A percentile compares a stretch with the other conserved stretches of the same genome.
These are phyloP conservation scores for Telopea speciosissima DNA, from an alignment of 177 flowering plant genomes.

Conservation along the genomic window DNA sequence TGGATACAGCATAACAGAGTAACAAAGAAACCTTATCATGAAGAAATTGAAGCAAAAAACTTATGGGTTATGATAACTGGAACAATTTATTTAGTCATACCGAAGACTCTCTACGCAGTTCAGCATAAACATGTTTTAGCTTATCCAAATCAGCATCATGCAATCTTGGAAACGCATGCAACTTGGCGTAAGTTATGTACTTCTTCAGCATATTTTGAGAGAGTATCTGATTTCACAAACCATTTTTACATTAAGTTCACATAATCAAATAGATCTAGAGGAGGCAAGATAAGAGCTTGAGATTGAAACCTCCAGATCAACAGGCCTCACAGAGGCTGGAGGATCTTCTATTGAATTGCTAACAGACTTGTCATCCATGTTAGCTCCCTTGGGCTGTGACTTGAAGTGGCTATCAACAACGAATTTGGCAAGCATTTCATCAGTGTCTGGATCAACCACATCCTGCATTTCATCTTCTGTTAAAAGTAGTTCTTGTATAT, in stretches of 20 bases:
- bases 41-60: neutral
- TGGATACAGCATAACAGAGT: constrained; percentile 22
- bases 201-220: constrained; percentile 91
- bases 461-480: constrained; percentile 50
- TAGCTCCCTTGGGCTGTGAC: constrained; percentile 74
- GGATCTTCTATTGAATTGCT: constrained; percentile 41
- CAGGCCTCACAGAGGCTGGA: constrained; percentile 26
- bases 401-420: constrained; percentile 94
- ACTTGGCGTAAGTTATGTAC: constrained; percentile 88
- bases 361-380: constrained; percentile 39
- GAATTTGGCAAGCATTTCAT: constrained; percentile 92
- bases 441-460: constrained; percentile 77
- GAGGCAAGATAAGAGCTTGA: constrained; percentile 3
- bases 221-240: constrained; percentile 49
- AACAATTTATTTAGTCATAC: constrained; percentile 31
- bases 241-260: neutral
- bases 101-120: constrained; percentile 91
- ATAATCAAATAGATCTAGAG: neutral
- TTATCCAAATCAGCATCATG: constrained; percentile 85
- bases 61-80: neutral
- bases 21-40: constrained; percentile 1
- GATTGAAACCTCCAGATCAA: constrained; percentile 71
- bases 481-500: constrained; percentile 1
- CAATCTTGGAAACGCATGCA: constrained; percentile 84
- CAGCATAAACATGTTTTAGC: constrained; percentile 90